Percentiles rank a stretch among this genome's conserved stretches.
Conservation (phyloP, 2,329 filamentous ascomycete species). For the Diplocarpon mali region DNA sequence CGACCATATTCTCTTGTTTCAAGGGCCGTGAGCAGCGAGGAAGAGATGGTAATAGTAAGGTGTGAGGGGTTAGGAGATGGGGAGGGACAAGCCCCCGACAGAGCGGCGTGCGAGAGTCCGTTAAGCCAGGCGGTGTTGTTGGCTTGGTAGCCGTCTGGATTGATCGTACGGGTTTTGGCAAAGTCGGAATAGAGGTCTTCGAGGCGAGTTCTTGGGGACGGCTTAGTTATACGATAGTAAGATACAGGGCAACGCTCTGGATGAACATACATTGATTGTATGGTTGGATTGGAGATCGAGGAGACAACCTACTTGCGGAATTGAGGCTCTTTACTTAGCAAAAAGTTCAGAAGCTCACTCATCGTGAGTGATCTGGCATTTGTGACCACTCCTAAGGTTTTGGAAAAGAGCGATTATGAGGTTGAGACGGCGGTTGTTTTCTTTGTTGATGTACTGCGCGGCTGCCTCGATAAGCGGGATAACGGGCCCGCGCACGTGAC, state of each 20-base stretch:
- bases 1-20: constrained; percentile 69
- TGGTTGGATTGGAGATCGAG: background rate
- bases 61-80: constrained; percentile 34
- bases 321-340: constrained; percentile 47
- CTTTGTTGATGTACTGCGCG: constrained; percentile 8
- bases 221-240: background rate
- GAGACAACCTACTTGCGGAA: constrained; percentile 42
- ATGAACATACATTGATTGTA: no score
- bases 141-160: constrained; percentile 75
- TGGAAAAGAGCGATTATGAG: background rate
- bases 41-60: constrained; percentile 43
- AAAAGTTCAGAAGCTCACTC: constrained; percentile 58
- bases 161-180: constrained; percentile 57
- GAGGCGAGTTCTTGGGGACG: constrained; percentile 52
- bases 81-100: constrained; percentile 40
- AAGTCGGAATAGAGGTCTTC: constrained; percentile 88
- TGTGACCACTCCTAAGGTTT: background rate
- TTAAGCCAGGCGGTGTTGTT: constrained; percentile 72
- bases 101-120: constrained; percentile 58
- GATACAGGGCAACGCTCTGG: no score
- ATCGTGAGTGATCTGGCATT: constrained; percentile 30
- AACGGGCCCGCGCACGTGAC: background rate
- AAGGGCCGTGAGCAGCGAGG: constrained; percentile 57
- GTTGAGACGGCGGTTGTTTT: background rate
- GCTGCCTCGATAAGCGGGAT: background rate